These are phyloP conservation scores for Bromus sterilis DNA, from an alignment of 176 grass and related monocot species.

Conservation along the genomic window DNA sequence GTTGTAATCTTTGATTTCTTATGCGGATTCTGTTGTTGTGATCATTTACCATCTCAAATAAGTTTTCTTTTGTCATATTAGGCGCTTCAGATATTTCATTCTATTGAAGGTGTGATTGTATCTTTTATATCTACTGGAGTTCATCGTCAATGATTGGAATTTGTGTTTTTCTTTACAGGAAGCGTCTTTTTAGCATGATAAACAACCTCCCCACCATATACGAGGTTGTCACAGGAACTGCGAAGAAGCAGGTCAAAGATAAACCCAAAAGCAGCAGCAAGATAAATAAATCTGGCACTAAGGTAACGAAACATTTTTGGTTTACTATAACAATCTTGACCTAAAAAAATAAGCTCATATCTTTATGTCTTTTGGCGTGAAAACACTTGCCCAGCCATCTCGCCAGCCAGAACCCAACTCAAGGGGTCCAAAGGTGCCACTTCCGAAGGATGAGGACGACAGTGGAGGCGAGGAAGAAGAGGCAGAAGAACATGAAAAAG, in stretches of 20 bases:
- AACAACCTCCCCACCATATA: constrained; percentile 95
- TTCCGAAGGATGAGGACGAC: constrained; percentile 61
- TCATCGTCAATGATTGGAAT: background rate
- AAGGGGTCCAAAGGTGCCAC: constrained; percentile 57
- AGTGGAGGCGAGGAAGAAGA: constrained; percentile 76
- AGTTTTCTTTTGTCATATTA: background rate
- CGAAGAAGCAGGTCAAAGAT: constrained; percentile 81
- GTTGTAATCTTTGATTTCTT: background rate
- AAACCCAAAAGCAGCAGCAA: constrained; percentile 78
- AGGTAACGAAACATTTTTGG: constrained; percentile 35
- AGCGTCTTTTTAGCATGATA: constrained; percentile 86
- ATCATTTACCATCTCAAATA: background rate
- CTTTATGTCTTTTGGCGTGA: background rate
- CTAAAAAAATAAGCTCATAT: background rate
- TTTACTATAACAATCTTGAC: constrained; percentile 5
- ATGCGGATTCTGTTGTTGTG: background rate
- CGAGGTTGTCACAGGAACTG: constrained; percentile 87
- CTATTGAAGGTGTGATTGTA: background rate
- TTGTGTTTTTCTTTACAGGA: constrained; percentile 55
- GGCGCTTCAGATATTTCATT: background rate
- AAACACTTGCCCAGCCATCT: constrained; percentile 19
- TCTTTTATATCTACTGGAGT: background rate
- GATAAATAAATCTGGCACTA: constrained; percentile 67
- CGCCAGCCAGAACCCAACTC: constrained; percentile 40
- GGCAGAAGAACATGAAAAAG: constrained; percentile 75